Evolutionary conservation across 2,329 filamentous ascomycete genomes (phyloP), one percentile per base, ranked within the genome.

Genomic region (Lasiodiplodia sp.): DNA sequence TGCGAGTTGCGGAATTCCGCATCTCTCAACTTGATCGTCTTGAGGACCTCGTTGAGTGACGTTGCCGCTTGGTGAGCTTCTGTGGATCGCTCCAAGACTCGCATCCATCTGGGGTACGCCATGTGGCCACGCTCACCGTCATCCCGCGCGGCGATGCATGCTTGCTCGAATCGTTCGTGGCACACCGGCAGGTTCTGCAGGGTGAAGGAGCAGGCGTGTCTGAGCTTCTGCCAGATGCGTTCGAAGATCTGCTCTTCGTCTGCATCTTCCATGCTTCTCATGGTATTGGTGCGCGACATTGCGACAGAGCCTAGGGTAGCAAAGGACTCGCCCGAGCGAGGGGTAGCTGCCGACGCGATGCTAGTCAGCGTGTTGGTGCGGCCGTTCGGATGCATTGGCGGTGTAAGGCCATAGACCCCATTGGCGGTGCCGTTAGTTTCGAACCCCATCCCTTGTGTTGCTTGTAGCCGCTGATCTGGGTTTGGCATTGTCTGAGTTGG

Each of bases 161-260:
- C 55, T 51, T 70, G 51, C 14, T 60, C 53, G 70, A 96, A 89
- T 70, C 94, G 91, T 63, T 84, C 84, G 70, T 89, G 88, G 70
- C 93, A 89, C 67, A 83, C 83, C 0, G 93, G 93, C 31, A 97
- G 82, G 1, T 89, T 89, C 52, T 88, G 87, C 72, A 92, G 86
- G 34, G 93, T 90, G 60, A 92, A 84, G 60, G 94, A 91, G 23
- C 91, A 90, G 0, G 93, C 92, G 66, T 86, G 87, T 56, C 90
- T 89, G 28, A 97, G 83, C 56, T 91, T 91, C 40, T 93, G 77
- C 81, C 92, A 97, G 25, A 97, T 93, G 70, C 85, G 88, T 71
- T 97, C 94, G 72, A 97, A 97, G 34, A 90, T 86, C 18, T 87
- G 86, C 73, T 97, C 93, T 71, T 97, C 93, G 71, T 93, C 91